Conservation (phyloP, 179 eudicot genomes). For the Sideroxylon spinosum region DNA sequence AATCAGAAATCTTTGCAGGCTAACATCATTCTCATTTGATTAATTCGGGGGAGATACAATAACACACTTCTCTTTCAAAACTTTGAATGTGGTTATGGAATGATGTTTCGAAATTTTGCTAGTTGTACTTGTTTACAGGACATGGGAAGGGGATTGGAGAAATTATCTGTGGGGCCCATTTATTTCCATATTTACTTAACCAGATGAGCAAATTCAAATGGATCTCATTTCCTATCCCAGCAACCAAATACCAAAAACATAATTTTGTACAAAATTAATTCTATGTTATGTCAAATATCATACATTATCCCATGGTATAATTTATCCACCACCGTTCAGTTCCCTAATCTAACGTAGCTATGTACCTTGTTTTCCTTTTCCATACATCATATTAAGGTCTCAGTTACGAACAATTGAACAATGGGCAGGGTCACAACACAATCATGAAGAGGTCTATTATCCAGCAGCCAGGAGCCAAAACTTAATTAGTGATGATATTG, state of each 20-base stretch:
- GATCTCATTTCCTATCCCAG: too few species aligned
- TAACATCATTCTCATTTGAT: not conserved
- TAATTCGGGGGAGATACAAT: too few species aligned
- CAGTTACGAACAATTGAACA: too few species aligned
- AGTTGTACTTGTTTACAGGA: not conserved
- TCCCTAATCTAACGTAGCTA: too few species aligned
- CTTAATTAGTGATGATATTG: constrained; percentile 62
- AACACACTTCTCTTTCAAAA: not conserved
- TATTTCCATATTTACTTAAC: not conserved
- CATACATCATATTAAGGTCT: not conserved
- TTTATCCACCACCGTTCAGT: too few species aligned
- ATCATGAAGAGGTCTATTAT: constrained; percentile 19
- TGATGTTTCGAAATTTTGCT: not conserved
- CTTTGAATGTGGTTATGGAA: not conserved
- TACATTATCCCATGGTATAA: too few species aligned
- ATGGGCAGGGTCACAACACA: not conserved
- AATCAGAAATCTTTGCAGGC: not conserved
- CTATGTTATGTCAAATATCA: too few species aligned
- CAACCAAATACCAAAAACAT: too few species aligned
- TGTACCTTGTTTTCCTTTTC: too few species aligned
- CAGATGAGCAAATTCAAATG: too few species aligned
- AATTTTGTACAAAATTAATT: too few species aligned
- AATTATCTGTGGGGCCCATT: not conserved
- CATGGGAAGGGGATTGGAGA: too few species aligned
- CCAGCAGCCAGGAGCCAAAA: constrained; percentile 71